Evolutionary conservation across 2,329 filamentous ascomycete species (phyloP), one percentile per base, ranked within the genome.

Genomic region (Magnaporthiopsis poae): DNA sequence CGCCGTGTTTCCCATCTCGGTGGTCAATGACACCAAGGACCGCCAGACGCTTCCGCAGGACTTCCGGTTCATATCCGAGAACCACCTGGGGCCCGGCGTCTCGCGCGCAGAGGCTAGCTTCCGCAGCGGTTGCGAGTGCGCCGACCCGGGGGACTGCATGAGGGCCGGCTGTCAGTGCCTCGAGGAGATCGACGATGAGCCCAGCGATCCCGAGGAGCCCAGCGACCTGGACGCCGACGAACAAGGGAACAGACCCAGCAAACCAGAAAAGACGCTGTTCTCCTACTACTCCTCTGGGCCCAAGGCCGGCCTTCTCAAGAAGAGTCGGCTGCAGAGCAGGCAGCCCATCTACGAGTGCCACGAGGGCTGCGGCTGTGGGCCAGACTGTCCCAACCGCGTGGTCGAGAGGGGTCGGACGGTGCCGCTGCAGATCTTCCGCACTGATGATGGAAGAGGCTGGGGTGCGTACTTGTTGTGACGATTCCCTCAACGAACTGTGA

Each of bases 311-410:
- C 78, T 83, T 25, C 75, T 90, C 61, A 78, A 84, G 25, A 78
- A 79, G 33, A 79, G 79, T 61, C 78, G 84, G 61, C 78, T 88
- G 15, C 71, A 80, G 31, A 86, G 83, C 33, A 80, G 83, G 59
- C 75, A 82, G 46, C 85, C 89, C 0, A 89, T 96, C 67, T 94
- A 93, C 75, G 91, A 96, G 72, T 96, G 91, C 73, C 91, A 95
- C 71, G 78, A 82, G 2, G 84, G 82, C 11, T 96, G 91, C 76
- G 79, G 77, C 2, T 96, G 91, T 71, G 82, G 82, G 2, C 73
- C 75, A 0, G 70, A 78, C 25, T 96, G 91, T 71, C 87, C 88
- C 1, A 94, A 92, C 72, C 82, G 90, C 5, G 87, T 93, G 0
- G 90, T 95, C 0, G 89, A 92, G 72, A 83, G 88, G 63, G 91